Percentiles rank a stretch among this genome's conserved stretches.
phyloP scores from a whole-genome alignment of 108 stramenopile genomes.

The Parmales sp. region DNA sequence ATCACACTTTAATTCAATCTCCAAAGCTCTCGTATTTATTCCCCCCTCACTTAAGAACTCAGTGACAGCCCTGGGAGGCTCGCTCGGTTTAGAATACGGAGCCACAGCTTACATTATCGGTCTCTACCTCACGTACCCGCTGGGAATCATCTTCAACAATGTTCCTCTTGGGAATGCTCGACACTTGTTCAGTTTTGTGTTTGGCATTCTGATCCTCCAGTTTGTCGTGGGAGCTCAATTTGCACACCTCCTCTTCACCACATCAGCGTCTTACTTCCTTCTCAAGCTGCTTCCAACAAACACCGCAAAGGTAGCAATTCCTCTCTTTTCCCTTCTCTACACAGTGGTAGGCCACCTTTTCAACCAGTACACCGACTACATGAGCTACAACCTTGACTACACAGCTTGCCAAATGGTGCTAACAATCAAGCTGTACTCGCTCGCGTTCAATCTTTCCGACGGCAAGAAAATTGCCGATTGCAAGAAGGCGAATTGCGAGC shows the following conservation, averaged over 20 bases:
- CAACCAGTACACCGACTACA: constrained; percentile 18
- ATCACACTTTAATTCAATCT: too few species aligned
- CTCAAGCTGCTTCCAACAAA: constrained; percentile 5
- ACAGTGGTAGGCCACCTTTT: constrained; percentile 11
- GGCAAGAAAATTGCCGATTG: neutral
- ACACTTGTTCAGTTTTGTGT: constrained; percentile 17
- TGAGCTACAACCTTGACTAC: constrained; percentile 18
- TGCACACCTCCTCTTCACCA: constrained; percentile 16
- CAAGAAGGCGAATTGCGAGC: neutral
- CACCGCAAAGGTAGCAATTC: neutral
- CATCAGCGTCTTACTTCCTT: neutral
- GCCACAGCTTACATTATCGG: too few species aligned
- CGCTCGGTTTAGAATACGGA: too few species aligned
- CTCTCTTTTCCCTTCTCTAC: constrained; percentile 15
- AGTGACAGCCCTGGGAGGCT: too few species aligned
- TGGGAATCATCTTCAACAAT: constrained; percentile 7
- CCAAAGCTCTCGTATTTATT: too few species aligned
- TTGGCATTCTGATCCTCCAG: constrained; percentile 16
- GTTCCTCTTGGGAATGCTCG: constrained; percentile 3
- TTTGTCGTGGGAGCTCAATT: constrained; percentile 13
- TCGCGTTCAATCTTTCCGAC: constrained; percentile 23
- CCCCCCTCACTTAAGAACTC: too few species aligned
- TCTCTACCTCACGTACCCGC: constrained; percentile 17
- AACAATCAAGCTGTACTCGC: constrained; percentile 24
- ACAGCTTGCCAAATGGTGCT: constrained; percentile 28